Conservation (phyloP, 805 yeast species). For the Metschnikowia cerradonensis region DNA sequence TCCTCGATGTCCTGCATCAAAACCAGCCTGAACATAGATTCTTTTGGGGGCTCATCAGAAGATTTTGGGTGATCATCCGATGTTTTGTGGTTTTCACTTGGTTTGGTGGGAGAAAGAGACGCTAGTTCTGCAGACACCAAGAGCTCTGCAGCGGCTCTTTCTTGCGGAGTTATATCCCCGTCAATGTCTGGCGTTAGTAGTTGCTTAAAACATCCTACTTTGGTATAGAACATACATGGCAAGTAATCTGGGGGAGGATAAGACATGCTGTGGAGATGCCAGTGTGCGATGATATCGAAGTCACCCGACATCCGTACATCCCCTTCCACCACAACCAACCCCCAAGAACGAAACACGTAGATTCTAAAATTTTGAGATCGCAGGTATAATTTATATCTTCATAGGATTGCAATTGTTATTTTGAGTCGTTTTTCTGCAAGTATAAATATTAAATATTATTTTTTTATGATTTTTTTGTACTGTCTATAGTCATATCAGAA, state of each 20-base stretch:
- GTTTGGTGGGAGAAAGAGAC: constrained; percentile 2
- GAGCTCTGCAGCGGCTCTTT: constrained; percentile 33
- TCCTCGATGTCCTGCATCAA: constrained; percentile 18
- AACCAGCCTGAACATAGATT: constrained; percentile 5
- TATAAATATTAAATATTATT: no score
- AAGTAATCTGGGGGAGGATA: constrained; percentile 27
- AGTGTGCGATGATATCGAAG: not conserved
- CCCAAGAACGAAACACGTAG: not conserved
- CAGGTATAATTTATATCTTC: no score
- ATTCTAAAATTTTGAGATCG: no score
- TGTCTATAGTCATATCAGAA: no score
- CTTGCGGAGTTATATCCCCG: constrained; percentile 30
- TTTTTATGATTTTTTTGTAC: no score
- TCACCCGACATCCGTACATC: not conserved
- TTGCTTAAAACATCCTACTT: not conserved
- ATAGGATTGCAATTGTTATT: no score
- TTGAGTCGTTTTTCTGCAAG: no score
- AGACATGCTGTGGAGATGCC: not conserved
- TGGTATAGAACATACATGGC: constrained; percentile 32
- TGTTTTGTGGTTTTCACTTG: no score
- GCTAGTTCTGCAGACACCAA: constrained; percentile 28
- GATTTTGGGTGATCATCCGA: no score
- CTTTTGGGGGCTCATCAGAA: not conserved
- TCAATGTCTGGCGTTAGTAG: constrained; percentile 29
- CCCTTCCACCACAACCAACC: not conserved